Base-by-base conservation (phyloP, 441 rosid genomes). In the Eruca vesicaria region DNA sequence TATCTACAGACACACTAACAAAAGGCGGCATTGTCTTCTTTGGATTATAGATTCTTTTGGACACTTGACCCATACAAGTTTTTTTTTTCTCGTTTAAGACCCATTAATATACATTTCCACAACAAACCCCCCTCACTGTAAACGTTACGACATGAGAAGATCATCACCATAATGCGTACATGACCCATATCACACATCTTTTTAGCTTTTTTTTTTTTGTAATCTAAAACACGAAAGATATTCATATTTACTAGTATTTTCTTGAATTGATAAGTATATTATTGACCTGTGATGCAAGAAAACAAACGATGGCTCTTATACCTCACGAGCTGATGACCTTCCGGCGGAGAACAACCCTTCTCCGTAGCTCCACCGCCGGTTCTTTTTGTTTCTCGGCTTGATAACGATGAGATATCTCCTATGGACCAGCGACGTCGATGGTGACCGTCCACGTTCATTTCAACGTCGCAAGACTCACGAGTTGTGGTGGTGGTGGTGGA, bases 341-440 rank as follows among this genome's bases (percentile, higher is more conserved):
- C 53, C 3, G 79, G 63, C 41, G 73, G 67, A 53, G 79, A 12
- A 11, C 31, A 43, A 28, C 18, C 32, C 7, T 62, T 72, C 23
- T 62, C 69, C n/a, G 48, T 16, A 12, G 48, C 32, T 70, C n/a
- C 58, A 0, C 18, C 20, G 3, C 50, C 60, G 50, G 0, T 18
- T 70, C 66, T 70, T 59, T 29, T 43, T 28, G 66, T 58, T 45
- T 71, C 74, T 1, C 67, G n/a, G 45, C 59, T 60, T 60, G 67
- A 56, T 19, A 59, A 16, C 2, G 73, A 41, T 0, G 90, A 72
- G 23, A 74, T 45, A 50, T 82, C 86, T 32, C 84, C 91, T 4
- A 82, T 50, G 2, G 94, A 88, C 57, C 60, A 63, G 52, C 68
- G 75, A 48, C 91, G 69, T 7, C 85, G 81, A 68, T 83, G 90